Percentiles rank a stretch among this genome's conserved stretches.
These are phyloP conservation scores for Carallia brachiata DNA, from an alignment of 345 rosid species.

Conservation along the genomic window DNA sequence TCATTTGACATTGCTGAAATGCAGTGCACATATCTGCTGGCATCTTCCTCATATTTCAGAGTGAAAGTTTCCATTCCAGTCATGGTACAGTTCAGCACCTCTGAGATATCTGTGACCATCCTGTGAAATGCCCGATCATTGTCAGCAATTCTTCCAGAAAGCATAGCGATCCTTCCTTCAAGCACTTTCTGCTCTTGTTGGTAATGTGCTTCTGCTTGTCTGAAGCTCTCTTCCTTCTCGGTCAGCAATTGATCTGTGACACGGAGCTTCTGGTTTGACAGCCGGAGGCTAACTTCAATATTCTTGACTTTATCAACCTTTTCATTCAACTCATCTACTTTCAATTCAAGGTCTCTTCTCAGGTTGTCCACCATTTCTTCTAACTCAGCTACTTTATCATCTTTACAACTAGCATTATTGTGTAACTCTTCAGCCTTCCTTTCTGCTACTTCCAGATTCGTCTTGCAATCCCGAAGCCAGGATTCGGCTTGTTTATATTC, in stretches of 20 bases:
- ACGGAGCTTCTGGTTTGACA: constrained; percentile 93
- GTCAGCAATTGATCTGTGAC: constrained; percentile 73
- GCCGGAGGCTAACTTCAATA: constrained; percentile 80
- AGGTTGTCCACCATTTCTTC: constrained; percentile 60
- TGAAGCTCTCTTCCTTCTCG: constrained; percentile 68
- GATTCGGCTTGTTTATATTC: constrained; percentile 45
- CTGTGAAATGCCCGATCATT: constrained; percentile 41
- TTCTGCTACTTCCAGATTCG: constrained; percentile 23
- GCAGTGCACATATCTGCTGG: constrained; percentile 30
- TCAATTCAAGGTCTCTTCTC: constrained; percentile 62
- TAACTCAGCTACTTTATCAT: constrained; percentile 43
- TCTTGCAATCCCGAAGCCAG: constrained; percentile 22
- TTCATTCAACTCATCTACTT: constrained; percentile 69
- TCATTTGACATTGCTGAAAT: constrained; percentile 41
- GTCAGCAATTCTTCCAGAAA: constrained; percentile 37
- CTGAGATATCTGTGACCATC: constrained; percentile 46
- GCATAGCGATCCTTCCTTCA: constrained; percentile 41
- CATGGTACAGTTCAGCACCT: constrained; percentile 35
- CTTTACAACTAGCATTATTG: constrained; percentile 32
- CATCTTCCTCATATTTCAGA: constrained; percentile 41
- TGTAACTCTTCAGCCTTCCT: constrained; percentile 17
- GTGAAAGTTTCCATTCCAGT: constrained; percentile 40
- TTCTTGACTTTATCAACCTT: constrained; percentile 47
- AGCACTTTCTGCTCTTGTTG: constrained; percentile 58
- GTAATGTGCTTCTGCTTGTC: constrained; percentile 59